Percentiles rank a stretch among this genome's conserved stretches.
phyloP scores from a whole-genome alignment of 1,284 basidiomycete genomes.

The Heterobasidion parviporum region DNA sequence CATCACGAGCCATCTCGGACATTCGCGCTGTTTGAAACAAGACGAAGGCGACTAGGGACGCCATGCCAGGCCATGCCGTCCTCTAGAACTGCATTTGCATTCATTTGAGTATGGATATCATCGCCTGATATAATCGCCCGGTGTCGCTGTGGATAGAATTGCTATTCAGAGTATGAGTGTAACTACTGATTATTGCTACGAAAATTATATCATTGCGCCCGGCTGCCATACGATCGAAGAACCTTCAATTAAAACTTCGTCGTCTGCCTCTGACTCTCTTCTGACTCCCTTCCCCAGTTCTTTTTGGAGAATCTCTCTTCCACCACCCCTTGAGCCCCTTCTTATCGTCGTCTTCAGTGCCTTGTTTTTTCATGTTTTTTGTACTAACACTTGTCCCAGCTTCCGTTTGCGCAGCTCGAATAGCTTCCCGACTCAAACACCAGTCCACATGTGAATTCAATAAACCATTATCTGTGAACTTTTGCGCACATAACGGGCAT shows the following conservation, averaged over 20 bases:
- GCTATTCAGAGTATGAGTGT: too few species aligned
- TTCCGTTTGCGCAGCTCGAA: slow-evolving; percentile 51
- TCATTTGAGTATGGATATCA: too few species aligned
- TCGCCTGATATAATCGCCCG: too few species aligned
- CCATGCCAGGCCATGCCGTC: too few species aligned
- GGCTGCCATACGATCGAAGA: neutral
- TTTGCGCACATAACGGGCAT: slow-evolving; percentile 61
- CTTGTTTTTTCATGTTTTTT: slow-evolving; percentile 15
- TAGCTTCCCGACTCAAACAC: slow-evolving; percentile 64
- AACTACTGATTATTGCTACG: neutral
- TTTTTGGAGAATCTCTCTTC: neutral
- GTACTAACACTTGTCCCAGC: slow-evolving; percentile 13
- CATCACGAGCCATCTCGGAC: too few species aligned
- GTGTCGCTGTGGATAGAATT: too few species aligned
- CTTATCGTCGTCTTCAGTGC: neutral
- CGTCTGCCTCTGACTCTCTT: neutral
- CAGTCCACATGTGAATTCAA: slow-evolving; percentile 73
- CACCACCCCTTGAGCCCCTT: slow-evolving; percentile 2
- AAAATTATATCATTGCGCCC: neutral
- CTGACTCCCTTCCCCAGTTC: neutral
- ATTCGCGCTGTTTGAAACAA: too few species aligned
- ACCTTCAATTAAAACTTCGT: neutral
- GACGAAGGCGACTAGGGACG: too few species aligned
- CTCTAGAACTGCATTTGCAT: too few species aligned
- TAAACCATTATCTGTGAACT: slow-evolving; percentile 52